These are phyloP conservation scores for Choanephora cucurbitarum DNA, from an alignment of 371 early-diverging fungal species.

Conservation along the genomic window DNA sequence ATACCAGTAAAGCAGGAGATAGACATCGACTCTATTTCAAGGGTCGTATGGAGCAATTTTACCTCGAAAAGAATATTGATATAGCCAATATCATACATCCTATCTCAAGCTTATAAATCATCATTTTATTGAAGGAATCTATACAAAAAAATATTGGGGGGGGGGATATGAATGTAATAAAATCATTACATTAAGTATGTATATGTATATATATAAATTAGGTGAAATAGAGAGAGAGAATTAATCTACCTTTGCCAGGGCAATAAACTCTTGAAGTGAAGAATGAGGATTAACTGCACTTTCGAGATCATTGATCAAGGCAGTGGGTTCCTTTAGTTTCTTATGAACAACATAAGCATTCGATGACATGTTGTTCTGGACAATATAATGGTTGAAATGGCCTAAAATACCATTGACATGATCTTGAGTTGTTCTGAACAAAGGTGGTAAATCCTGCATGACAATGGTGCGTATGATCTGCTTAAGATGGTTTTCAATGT, in stretches of 20 bases:
- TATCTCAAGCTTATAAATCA: conserved; percentile 10
- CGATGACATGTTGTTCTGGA: not conserved
- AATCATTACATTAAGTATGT: not conserved
- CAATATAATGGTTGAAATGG: conserved; percentile 19
- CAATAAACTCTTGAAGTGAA: conserved; percentile 5
- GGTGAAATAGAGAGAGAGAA: too few species aligned
- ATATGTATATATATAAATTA: not conserved
- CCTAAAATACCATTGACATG: conserved; percentile 24
- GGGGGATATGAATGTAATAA: not conserved
- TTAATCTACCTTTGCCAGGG: conserved; percentile 12
- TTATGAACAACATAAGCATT: conserved; percentile 6
- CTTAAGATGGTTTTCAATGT: conserved; percentile 15
- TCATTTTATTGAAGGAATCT: not conserved
- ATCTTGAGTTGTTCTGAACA: conserved; percentile 15
- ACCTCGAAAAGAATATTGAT: conserved; percentile 32
- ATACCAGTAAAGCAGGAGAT: conserved; percentile 21
- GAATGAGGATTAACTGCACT: conserved; percentile 3
- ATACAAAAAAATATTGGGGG: not conserved
- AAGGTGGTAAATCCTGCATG: conserved; percentile 16
- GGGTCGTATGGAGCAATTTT: conserved; percentile 31
- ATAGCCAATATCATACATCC: conserved; percentile 21
- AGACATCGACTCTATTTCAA: conserved; percentile 43
- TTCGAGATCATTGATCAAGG: conserved; percentile 4
- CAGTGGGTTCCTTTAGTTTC: conserved; percentile 4
- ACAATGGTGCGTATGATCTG: conserved; percentile 9